Conservation (phyloP, 148 eudicot species). For the Salicornia ramosissima region DNA sequence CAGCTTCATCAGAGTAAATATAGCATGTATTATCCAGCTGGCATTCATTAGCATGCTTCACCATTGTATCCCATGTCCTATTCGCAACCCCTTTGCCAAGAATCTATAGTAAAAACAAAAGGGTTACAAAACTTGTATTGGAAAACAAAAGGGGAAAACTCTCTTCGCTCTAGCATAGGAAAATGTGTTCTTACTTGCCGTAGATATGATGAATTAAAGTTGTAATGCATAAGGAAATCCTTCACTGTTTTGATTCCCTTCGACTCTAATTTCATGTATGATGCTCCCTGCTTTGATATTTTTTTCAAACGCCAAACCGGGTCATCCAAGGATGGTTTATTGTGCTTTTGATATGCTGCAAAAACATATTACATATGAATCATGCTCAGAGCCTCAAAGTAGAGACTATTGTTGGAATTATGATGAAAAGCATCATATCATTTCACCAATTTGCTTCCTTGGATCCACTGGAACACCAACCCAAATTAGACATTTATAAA, state of each 20-base stretch:
- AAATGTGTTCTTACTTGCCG: constrained; percentile 45
- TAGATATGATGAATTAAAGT: constrained; percentile 30
- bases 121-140: background rate
- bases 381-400: background rate
- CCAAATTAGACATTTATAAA: background rate
- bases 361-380: background rate
- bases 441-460: too few relatives aligned
- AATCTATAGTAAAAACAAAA: constrained; percentile 28
- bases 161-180: background rate
- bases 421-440: background rate
- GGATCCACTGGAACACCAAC: too few relatives aligned
- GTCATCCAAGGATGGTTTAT: constrained; percentile 57
- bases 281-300: constrained; percentile 66
- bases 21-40: constrained; percentile 40
- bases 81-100: constrained; percentile 51
- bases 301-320: constrained; percentile 75
- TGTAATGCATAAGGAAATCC: constrained; percentile 46
- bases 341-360: constrained; percentile 81
- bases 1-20: constrained; percentile 27
- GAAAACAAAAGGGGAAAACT: background rate
- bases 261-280: constrained; percentile 38
- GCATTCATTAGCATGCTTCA: constrained; percentile 59
- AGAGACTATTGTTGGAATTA: background rate
- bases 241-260: constrained; percentile 47
- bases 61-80: constrained; percentile 67